Evolutionary conservation across 129 eudicot species (phyloP).

Genomic region (Ambrosia artemisiifolia): DNA sequence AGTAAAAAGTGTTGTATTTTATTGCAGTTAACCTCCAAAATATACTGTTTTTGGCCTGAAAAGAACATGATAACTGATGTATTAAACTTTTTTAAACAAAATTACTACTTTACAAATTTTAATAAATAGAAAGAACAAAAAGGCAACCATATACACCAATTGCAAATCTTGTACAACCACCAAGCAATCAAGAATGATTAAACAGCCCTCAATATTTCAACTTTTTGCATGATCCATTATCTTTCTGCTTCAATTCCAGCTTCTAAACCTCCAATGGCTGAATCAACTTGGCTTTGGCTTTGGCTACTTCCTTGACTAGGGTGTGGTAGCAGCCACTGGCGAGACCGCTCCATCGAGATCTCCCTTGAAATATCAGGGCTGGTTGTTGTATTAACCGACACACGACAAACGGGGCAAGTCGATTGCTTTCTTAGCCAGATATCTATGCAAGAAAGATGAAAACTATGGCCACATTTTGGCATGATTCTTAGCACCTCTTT

Average conservation of each 20-base stretch:
- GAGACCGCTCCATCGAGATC: constrained; percentile 44
- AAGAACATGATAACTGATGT: neutral
- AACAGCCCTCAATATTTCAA: constrained; percentile 14
- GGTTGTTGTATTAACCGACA: constrained; percentile 35
- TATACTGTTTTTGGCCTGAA: no score
- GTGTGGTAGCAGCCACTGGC: constrained; percentile 57
- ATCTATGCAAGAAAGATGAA: constrained; percentile 89
- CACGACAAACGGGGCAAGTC: constrained; percentile 95
- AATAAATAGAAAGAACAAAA: neutral
- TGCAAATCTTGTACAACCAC: constrained; percentile 18
- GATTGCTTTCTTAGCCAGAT: constrained; percentile 79
- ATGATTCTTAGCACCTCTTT: constrained; percentile 86
- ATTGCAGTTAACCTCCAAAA: no score
- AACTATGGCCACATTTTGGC: constrained; percentile 96
- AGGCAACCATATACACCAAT: constrained; percentile 24
- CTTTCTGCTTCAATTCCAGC: constrained; percentile 36
- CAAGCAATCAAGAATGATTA: constrained; percentile 10
- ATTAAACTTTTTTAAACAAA: neutral
- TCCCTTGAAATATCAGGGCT: constrained; percentile 46
- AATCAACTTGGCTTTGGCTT: constrained; percentile 26
- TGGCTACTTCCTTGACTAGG: constrained; percentile 38
- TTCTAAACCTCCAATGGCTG: constrained; percentile 30
- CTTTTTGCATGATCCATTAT: constrained; percentile 8
- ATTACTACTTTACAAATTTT: neutral
- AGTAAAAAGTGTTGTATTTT: no score